A percentile compares a stretch with the other conserved stretches of the same genome.
phyloP scores from a whole-genome alignment of 2,329 filamentous ascomycete genomes.

The Colletotrichum echinochloae region DNA sequence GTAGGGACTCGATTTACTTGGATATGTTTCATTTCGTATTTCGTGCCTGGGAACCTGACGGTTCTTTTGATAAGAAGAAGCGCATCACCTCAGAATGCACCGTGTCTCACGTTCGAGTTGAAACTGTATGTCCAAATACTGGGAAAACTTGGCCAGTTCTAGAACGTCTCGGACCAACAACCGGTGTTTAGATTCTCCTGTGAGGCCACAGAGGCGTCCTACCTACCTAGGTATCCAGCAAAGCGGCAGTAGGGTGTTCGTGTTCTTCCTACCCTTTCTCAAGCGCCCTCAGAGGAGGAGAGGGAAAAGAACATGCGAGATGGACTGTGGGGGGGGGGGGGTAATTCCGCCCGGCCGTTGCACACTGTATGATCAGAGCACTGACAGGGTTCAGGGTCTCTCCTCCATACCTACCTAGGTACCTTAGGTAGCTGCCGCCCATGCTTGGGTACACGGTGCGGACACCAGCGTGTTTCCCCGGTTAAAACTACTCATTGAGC shows the following conservation, averaged over 20 bases:
- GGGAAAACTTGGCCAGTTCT: not conserved
- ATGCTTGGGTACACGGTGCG: not conserved
- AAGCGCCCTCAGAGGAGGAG: too few species aligned
- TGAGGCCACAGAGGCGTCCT: not conserved
- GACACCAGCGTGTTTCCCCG: not conserved
- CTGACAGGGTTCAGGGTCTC: not conserved
- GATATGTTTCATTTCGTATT: not conserved
- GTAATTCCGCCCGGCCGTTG: not conserved
- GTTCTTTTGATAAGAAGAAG: not conserved
- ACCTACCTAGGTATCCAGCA: not conserved
- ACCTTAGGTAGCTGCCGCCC: too few species aligned
- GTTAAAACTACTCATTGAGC: too few species aligned
- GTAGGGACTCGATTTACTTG: conserved; percentile 4
- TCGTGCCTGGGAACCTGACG: not conserved
- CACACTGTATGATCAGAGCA: not conserved
- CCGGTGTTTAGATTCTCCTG: not conserved
- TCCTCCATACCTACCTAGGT: too few species aligned
- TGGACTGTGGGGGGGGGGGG: conserved; percentile 16
- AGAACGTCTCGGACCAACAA: too few species aligned
- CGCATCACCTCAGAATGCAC: not conserved
- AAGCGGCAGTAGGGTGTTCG: not conserved
- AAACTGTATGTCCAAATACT: conserved; percentile 3
- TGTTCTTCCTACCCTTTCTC: not conserved
- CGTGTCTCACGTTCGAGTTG: not conserved
- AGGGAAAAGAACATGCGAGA: conserved; percentile 5